A percentile compares a stretch with the other conserved stretches of the same genome.
phyloP scores from a whole-genome alignment of 2,329 filamentous ascomycete species.

The Aspergillus uvarum region DNA sequence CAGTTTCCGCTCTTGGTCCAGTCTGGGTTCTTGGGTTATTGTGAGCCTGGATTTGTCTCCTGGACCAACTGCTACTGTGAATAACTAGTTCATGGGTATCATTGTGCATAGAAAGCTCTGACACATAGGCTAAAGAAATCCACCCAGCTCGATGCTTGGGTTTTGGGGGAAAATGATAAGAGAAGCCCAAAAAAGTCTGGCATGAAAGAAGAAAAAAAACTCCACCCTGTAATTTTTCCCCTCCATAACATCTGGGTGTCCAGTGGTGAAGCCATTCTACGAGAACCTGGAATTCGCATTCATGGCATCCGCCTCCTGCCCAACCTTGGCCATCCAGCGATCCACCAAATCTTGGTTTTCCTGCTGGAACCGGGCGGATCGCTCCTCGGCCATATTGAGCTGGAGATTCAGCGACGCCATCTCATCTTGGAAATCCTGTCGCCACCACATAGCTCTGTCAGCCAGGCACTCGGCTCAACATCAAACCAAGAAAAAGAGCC shows the following conservation, averaged over 20 bases:
- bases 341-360: constrained; percentile 90
- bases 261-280: constrained; percentile 20
- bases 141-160: not conserved
- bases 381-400: constrained; percentile 79
- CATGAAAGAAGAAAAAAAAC: no score
- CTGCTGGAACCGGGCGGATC: constrained; percentile 66
- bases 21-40: not conserved
- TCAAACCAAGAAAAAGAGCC: no score
- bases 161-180: no score
- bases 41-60: not conserved
- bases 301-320: constrained; percentile 82
- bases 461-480: not conserved
- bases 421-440: constrained; percentile 83
- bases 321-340: constrained; percentile 87
- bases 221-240: no score
- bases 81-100: constrained; percentile 9
- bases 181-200: no score
- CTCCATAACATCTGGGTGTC: no score
- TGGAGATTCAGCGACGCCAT: constrained; percentile 84
- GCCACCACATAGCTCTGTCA: not conserved
- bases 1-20: not conserved
- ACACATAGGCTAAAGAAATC: not conserved
- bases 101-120: constrained; percentile 8
- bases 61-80: constrained; percentile 3
- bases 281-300: constrained; percentile 60